Base-by-base conservation (phyloP, 1,284 basidiomycete genomes). In the Cystobasidium sp. region DNA sequence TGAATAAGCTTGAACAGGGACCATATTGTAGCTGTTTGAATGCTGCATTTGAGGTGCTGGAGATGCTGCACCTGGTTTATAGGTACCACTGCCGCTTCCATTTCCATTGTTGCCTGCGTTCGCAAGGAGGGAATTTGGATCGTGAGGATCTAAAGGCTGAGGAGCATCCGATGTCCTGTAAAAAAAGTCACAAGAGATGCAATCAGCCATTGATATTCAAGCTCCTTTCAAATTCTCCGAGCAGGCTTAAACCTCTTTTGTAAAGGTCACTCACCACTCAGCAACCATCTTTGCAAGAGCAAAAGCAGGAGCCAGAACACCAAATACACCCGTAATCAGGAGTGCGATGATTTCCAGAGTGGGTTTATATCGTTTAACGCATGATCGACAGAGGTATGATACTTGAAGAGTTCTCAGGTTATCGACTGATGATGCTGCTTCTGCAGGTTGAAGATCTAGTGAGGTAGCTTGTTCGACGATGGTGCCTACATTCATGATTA, bases 341-440 rank as follows among this genome's bases (percentile, higher is more conserved):
- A 74, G 43, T 20, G 63, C 43, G 37, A 74, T 68, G 37, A 74
- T 68, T 44, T 74, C 71, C n/a, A 74, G 20, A 14, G 63, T 55
- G 44, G 71, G 71, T 49, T 74, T 74, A 47, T 74, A 74, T 10
- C 37, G 18, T 44, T 74, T 74, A 6, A 37, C 24, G 62, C 75
- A 76, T 8, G 53, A 39, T 16, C 41, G 61, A 66, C 75, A 76
- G n/a, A 76, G 44, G 70, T 76, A 76, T 1, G 59, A 53, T 37
- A 69, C 75, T 31, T 68, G 63, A n/a, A 76, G 61, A 24, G 75
- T 76, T 51, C 75, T 64, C 24, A 20, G 8, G 1, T 52, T 22
- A 16, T 22, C 31, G 2, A 62, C 43, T 43, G 39, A 14, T 10
- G 53, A 20, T 47, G 51, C 20, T 44, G 46, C 70, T n/a, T 67